Evolutionary conservation across 331 rosid species (phyloP), one percentile per base, ranked within the genome.

Genomic region (Erythrophleum ivorense): DNA sequence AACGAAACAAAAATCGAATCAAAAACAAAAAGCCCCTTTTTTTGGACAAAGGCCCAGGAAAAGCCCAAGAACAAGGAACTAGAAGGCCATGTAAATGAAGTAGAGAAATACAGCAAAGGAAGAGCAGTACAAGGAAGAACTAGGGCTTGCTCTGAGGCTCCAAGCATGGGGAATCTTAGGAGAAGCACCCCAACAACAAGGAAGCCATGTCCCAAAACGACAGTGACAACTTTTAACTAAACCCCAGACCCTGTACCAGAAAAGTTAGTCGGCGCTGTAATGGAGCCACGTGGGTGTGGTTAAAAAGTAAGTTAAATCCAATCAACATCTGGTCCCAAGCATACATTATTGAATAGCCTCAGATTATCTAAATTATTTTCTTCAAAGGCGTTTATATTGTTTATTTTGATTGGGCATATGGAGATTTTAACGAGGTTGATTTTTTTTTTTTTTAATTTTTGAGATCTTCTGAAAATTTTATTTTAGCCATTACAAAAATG

Each of bases 211-310:
- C 78, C 78, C 78, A 59, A 29, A 75, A 50, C 21, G 21, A 80
- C 53, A 59, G 16, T 33, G 70, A 77, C 62, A 65, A 84, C 21
- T 63, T 45, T 4, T 14, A 7, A 50, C 46, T 16, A 81, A 63
- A 73, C 64, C 33, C 71, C 65, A 24, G 79, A 36, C 72, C 86
- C 81, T 36, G 3, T 21, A 40, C 38, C 78, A 13, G 77, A 75
- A 82, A 79, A 70, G 88, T 33, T 31, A 41, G 73, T 33, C 29
- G 45, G 69, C 55, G 76, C 4, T 82, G 82, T 86, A 19, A 79
- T 71, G 73, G 68, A 86, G 77, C 75, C 89, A 86, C 85, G 89
- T 83, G 89, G 89, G 74, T 55, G 74, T 79, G 60, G 82, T 38
- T 79, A 79, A 78, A 34, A 63, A 82, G 82, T 54, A 58, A 62